Conservation (phyloP, 176 grass and related monocot species). For the Zoysia pacifica region DNA sequence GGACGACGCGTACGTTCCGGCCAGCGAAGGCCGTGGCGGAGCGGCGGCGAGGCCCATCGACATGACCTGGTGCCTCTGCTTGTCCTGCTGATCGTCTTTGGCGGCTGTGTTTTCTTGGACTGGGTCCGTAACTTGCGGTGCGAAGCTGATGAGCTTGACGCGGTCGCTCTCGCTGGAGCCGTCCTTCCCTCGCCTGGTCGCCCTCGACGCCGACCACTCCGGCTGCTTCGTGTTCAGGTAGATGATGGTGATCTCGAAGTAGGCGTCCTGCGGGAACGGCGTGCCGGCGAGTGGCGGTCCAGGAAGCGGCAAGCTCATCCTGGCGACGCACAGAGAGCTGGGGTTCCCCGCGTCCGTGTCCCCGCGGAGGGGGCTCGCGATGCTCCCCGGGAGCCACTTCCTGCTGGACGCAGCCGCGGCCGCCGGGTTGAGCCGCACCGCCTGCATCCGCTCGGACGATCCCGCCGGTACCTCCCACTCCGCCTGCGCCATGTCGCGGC, state of each 20-base stretch:
- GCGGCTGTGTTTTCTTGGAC: slow-evolving; percentile 34
- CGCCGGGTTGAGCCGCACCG: slow-evolving; percentile 73
- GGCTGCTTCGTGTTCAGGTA: slow-evolving; percentile 61
- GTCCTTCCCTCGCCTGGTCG: slow-evolving; percentile 43
- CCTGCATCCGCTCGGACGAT: slow-evolving; percentile 78
- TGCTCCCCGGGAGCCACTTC: slow-evolving; percentile 37
- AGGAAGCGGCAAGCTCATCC: slow-evolving; percentile 78
- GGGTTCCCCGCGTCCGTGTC: not conserved
- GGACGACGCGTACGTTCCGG: slow-evolving; percentile 71
- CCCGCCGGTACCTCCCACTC: slow-evolving; percentile 66
- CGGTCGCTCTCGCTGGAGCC: slow-evolving; percentile 53
- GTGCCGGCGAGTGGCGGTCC: slow-evolving; percentile 64
- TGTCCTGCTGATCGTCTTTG: slow-evolving; percentile 48
- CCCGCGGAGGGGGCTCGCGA: slow-evolving; percentile 45
- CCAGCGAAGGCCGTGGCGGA: slow-evolving; percentile 29
- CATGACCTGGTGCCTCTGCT: slow-evolving; percentile 48
- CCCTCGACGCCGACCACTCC: slow-evolving; percentile 52
- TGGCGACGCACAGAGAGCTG: slow-evolving; percentile 40
- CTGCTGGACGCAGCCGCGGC: slow-evolving; percentile 23
- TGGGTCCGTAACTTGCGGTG: not conserved
- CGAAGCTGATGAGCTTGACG: slow-evolving; percentile 62
- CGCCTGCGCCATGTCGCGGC: slow-evolving; percentile 42
- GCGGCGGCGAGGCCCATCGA: slow-evolving; percentile 62
- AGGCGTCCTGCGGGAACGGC: slow-evolving; percentile 87
- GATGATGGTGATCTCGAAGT: slow-evolving; percentile 91